Conservation (phyloP, 2,329 filamentous ascomycete genomes). For the Thielaviopsis euricoi region DNA sequence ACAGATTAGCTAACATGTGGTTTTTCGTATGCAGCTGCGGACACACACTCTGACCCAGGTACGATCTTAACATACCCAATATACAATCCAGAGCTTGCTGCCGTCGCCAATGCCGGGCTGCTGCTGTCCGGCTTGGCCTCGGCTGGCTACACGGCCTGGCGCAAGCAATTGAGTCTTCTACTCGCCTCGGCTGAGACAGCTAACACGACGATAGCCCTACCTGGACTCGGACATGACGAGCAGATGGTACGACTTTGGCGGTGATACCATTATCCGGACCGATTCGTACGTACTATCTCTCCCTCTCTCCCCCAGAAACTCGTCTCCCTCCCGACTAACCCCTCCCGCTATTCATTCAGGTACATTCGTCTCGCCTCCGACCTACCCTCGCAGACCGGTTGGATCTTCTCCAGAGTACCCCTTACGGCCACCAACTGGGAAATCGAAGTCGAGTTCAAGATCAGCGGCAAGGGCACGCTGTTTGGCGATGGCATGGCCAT, state of each 20-base stretch:
- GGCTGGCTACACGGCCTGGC: neutral
- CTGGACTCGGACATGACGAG: conserved; percentile 96
- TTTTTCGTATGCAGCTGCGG: conserved; percentile 42
- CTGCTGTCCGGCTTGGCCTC: neutral
- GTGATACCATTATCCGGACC: conserved; percentile 70
- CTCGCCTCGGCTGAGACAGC: neutral
- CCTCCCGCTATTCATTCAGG: conserved; percentile 25
- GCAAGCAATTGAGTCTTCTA: neutral
- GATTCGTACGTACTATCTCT: conserved; percentile 34
- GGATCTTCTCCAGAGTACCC: conserved; percentile 85
- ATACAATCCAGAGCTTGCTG: neutral
- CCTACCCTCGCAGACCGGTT: conserved; percentile 77
- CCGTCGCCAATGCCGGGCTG: neutral
- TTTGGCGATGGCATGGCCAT: conserved; percentile 95
- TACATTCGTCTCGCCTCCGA: conserved; percentile 90
- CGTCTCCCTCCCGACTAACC: neutral
- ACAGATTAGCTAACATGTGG: conserved; percentile 4
- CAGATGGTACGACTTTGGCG: conserved; percentile 98
- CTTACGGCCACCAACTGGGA: conserved; percentile 98
- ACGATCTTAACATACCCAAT: conserved; percentile 23
- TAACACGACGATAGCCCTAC: conserved; percentile 52
- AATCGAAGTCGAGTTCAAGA: conserved; percentile 89
- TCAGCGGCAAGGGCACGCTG: conserved; percentile 73
- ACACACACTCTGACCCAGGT: conserved; percentile 74
- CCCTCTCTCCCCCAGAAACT: neutral